Evolutionary conservation across 805 yeast genomes (phyloP), one percentile per base, ranked within the genome.

Genomic region (Metschnikowia noctiluminum): DNA sequence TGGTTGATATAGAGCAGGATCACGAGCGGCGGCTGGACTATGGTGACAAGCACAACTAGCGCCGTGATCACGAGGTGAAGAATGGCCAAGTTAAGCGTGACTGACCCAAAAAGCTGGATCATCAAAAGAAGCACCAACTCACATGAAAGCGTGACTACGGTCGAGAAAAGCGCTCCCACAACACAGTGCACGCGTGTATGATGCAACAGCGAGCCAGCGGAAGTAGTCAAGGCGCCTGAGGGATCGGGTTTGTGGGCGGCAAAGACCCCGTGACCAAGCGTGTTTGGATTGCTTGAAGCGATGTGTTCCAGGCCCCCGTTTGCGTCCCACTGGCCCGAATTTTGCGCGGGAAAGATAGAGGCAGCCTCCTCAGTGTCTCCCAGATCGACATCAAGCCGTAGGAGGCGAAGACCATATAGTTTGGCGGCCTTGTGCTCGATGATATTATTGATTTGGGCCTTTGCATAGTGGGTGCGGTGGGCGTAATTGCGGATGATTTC

Each of bases 21-120:
- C 5, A 70, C 62, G 27, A 70, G 49, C 30, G 70, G 65, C n/a
- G 84, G 84, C 41, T 70, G 68, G n/a, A 74, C 50, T 16, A 74
- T 62, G 2, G 74, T 64, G 16, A 77, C 62, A 6, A 74, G 58
- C 9, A 75, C 43, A 30, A 75, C 70, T 39, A 78, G 58, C 8
- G 62, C 42, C 36, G 71, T 64, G 28, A 79, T 62, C 30, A 75
- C 69, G 26, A 71, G 13, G 38, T 66, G 65, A 67, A 79, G 75
- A 37, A 72, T 62, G 12, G 59, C 28, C 42, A 69, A 53, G 4
- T 59, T 57, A 32, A 58, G 54, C 21, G 58, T 52, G 21, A 56
- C 42, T 21, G 43, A 27, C 38, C 62, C 65, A 11, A 61, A 56
- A 38, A 71, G 59, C 51, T 73, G 76, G 49, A 70, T 63, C 64